phyloP scores from a whole-genome alignment of 1,139 yeast species.

The Saccharomycopsis hybrid region DNA sequence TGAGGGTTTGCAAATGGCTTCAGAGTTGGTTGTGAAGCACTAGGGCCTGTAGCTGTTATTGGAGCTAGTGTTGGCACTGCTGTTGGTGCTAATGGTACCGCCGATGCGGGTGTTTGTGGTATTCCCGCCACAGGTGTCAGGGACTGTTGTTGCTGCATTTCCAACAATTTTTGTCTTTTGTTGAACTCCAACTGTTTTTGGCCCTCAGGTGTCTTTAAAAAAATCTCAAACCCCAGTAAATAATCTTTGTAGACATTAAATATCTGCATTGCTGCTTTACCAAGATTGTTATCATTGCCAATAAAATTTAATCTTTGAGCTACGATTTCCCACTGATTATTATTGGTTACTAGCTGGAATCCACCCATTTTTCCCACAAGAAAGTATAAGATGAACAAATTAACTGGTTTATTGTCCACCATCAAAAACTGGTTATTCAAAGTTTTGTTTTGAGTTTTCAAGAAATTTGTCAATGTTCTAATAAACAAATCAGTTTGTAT shows the following conservation, averaged over 20 bases:
- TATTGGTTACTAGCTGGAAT: conserved; percentile 46
- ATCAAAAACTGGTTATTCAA: conserved; percentile 44
- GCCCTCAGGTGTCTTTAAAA: conserved; percentile 61
- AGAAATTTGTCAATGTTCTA: conserved; percentile 60
- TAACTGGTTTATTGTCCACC: conserved; percentile 54
- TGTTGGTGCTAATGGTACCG: background rate
- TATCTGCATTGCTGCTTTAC: conserved; percentile 51
- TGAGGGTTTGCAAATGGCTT: too few relatives aligned
- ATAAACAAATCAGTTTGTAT: conserved; percentile 60
- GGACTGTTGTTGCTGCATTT: conserved; percentile 23
- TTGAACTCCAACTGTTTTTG: conserved; percentile 54
- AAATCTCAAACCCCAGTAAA: conserved; percentile 71
- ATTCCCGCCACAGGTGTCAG: too few relatives aligned
- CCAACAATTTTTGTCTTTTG: conserved; percentile 27
- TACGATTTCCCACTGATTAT: conserved; percentile 44
- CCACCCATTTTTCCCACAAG: conserved; percentile 75
- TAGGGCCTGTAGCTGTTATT: too few relatives aligned
- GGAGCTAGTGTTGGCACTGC: too few relatives aligned
- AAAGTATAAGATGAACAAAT: conserved; percentile 62
- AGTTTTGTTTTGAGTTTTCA: conserved; percentile 71
- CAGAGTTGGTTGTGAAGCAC: conserved; percentile 6
- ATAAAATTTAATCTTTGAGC: conserved; percentile 46
- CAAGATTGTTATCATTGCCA: conserved; percentile 30
- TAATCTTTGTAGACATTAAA: conserved; percentile 52
- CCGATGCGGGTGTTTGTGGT: too few relatives aligned